These are phyloP conservation scores for Ganoderma multipileum DNA, from an alignment of 1,284 basidiomycete genomes.

Conservation along the genomic window DNA sequence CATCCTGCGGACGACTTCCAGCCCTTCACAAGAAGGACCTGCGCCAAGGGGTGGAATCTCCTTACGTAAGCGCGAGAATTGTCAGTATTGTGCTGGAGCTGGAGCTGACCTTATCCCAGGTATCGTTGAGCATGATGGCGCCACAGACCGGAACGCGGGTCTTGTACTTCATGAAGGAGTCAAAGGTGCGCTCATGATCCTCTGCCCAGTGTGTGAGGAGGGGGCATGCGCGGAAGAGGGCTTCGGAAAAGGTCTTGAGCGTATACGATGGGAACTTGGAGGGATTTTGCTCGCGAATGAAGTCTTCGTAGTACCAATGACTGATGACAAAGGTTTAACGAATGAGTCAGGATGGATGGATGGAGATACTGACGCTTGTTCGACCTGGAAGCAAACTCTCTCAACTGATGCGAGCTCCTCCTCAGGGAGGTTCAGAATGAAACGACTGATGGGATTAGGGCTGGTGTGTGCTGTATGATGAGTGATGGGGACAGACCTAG, in stretches of 20 bases:
- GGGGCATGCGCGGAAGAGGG: slow-evolving; percentile 87
- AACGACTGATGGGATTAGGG: slow-evolving; percentile 66
- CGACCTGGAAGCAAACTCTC: slow-evolving; percentile 98
- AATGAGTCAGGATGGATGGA: slow-evolving; percentile 22
- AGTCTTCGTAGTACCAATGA: slow-evolving; percentile 99
- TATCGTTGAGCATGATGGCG: slow-evolving; percentile 92
- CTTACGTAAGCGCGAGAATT: slow-evolving; percentile 27
- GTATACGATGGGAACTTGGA: slow-evolving; percentile 82
- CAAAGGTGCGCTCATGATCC: slow-evolving; percentile 83
- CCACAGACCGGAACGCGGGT: slow-evolving; percentile 98
- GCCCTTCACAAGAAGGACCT: slow-evolving; percentile 96
- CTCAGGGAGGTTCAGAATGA: slow-evolving; percentile 96
- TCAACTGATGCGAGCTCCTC: slow-evolving; percentile 92
- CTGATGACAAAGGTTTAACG: slow-evolving; percentile 48
- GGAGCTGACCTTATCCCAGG: slow-evolving; percentile 86
- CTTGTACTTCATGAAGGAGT: slow-evolving; percentile 94
- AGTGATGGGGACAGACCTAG: slow-evolving; percentile 59
- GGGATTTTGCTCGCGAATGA: slow-evolving; percentile 90
- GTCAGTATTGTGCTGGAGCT: slow-evolving; percentile 26
- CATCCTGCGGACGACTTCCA: slow-evolving; percentile 97
- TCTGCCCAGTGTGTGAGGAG: slow-evolving; percentile 80
- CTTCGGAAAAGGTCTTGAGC: slow-evolving; percentile 94
- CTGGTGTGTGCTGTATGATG: slow-evolving; percentile 12
- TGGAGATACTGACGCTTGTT: slow-evolving; percentile 85
- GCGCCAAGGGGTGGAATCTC: slow-evolving; percentile 21